Conservation (phyloP, 2,329 filamentous ascomycete genomes). For the Alternaria solani region DNA sequence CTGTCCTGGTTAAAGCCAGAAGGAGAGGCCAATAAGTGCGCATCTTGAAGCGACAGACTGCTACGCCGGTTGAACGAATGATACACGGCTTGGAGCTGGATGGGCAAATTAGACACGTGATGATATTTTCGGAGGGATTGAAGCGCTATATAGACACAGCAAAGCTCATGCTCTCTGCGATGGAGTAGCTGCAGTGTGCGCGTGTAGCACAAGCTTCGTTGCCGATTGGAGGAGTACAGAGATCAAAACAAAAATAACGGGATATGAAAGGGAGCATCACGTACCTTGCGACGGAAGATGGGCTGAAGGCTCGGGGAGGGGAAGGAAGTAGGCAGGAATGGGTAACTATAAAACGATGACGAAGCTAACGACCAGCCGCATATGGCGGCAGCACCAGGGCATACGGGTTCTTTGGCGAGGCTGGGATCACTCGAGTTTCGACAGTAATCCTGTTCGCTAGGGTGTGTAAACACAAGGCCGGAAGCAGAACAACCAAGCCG, state of each 20-base stretch:
- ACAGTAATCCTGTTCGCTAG: conserved; percentile 36
- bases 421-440: conserved; percentile 35
- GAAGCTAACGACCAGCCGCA: conserved; percentile 29
- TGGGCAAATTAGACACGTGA: conserved; percentile 34
- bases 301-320: conserved; percentile 31
- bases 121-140: not conserved
- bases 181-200: conserved; percentile 6
- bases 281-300: conserved; percentile 43
- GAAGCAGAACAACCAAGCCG: conserved; percentile 34
- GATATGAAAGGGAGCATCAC: conserved; percentile 16
- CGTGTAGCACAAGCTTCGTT: not conserved
- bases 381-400: conserved; percentile 22
- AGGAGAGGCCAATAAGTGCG: conserved; percentile 33
- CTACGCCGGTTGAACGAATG: conserved; percentile 37
- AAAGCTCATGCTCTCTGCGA: not conserved
- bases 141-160: not conserved
- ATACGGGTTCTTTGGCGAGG: conserved; percentile 35
- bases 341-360: conserved; percentile 39
- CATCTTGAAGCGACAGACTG: conserved; percentile 45
- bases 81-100: conserved; percentile 32
- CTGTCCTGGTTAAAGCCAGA: conserved; percentile 34
- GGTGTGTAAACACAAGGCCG: conserved; percentile 31
- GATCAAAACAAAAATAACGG: not conserved
- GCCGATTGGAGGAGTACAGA: not conserved
- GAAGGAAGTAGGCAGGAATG: conserved; percentile 27